Percentiles rank a stretch among this genome's conserved stretches.
Evolutionary conservation across 1,284 basidiomycete genomes (phyloP).

Genomic region (Pterulicium gracile): DNA sequence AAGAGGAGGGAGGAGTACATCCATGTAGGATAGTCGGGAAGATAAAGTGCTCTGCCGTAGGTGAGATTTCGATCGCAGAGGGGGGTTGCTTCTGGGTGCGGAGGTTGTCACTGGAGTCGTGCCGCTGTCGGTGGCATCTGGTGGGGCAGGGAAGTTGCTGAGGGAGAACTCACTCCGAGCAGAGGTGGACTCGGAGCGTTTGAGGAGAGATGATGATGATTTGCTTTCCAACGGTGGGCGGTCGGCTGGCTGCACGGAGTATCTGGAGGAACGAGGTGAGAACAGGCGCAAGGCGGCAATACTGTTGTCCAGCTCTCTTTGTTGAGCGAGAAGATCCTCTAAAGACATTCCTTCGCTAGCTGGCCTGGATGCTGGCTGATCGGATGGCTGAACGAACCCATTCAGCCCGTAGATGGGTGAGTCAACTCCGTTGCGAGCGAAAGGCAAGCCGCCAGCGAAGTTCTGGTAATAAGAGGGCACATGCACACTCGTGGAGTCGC

Average conservation of each 20-base stretch:
- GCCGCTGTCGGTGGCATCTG: slow-evolving; percentile 20
- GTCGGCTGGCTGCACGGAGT: slow-evolving; percentile 15
- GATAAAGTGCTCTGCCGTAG: slow-evolving; percentile 8
- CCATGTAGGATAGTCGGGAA: slow-evolving; percentile 2
- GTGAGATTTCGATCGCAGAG: slow-evolving; percentile 7
- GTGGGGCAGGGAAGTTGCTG: slow-evolving; percentile 60
- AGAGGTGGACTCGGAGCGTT: slow-evolving; percentile 20
- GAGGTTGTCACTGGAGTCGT: slow-evolving; percentile 5
- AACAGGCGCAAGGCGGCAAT: slow-evolving; percentile 47
- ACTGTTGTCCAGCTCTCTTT: slow-evolving; percentile 52
- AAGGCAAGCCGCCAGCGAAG: too few relatives aligned
- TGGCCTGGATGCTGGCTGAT: slow-evolving; percentile 9
- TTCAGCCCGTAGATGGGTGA: slow-evolving; percentile 41
- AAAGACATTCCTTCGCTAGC: slow-evolving; percentile 24
- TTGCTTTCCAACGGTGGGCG: slow-evolving; percentile 10
- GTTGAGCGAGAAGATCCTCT: slow-evolving; percentile 46
- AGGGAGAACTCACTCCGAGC: slow-evolving; percentile 54
- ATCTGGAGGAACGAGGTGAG: slow-evolving; percentile 19
- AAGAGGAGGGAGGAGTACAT: slow-evolving; percentile 9
- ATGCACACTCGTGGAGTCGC: too few relatives aligned
- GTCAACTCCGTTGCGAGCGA: too few relatives aligned
- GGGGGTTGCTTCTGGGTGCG: slow-evolving; percentile 1
- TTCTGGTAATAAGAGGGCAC: too few relatives aligned
- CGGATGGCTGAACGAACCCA: slow-evolving; percentile 20
- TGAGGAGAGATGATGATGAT: slow-evolving; percentile 7